phyloP scores from a whole-genome alignment of 495 filamentous ascomycete genomes.

The Podospora conica region DNA sequence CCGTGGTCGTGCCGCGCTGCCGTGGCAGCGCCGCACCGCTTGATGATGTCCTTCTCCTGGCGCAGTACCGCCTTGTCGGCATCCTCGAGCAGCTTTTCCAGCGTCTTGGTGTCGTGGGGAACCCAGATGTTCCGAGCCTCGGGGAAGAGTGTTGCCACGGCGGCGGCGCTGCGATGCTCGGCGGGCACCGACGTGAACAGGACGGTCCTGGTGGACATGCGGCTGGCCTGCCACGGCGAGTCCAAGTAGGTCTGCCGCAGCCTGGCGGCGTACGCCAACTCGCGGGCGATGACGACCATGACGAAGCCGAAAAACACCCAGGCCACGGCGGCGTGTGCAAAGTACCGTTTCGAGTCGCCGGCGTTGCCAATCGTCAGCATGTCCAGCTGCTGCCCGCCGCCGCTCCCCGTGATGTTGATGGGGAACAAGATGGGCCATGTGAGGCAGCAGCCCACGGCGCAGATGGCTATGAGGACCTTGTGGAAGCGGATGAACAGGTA shows the following conservation, averaged over 20 bases:
- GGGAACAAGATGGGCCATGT: conserved; percentile 85
- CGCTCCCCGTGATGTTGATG: conserved; percentile 75
- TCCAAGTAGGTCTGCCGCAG: conserved; percentile 89
- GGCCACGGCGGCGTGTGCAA: conserved; percentile 65
- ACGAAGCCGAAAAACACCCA: conserved; percentile 82
- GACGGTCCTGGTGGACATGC: conserved; percentile 89
- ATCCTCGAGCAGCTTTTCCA: conserved; percentile 79
- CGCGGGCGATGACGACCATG: conserved; percentile 81
- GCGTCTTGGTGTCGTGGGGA: conserved; percentile 66
- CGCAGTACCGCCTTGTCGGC: conserved; percentile 77
- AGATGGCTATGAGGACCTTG: conserved; percentile 62
- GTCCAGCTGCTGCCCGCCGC: conserved; percentile 59
- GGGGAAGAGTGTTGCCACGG: conserved; percentile 69
- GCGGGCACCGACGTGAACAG: conserved; percentile 82
- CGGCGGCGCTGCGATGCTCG: conserved; percentile 64
- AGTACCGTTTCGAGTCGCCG: conserved; percentile 53
- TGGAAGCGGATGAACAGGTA: conserved; percentile 84
- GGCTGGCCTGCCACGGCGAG: conserved; percentile 77
- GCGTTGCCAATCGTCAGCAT: conserved; percentile 75
- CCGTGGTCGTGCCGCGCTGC: conserved; percentile 61
- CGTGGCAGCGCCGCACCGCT: conserved; percentile 78
- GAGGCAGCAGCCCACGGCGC: conserved; percentile 71
- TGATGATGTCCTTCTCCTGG: conserved; percentile 83
- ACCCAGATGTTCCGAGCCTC: conserved; percentile 85
- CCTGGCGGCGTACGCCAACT: conserved; percentile 92